These are phyloP conservation scores for Spathaspora sp. DNA, from an alignment of 805 yeast species.

Conservation along the genomic window DNA sequence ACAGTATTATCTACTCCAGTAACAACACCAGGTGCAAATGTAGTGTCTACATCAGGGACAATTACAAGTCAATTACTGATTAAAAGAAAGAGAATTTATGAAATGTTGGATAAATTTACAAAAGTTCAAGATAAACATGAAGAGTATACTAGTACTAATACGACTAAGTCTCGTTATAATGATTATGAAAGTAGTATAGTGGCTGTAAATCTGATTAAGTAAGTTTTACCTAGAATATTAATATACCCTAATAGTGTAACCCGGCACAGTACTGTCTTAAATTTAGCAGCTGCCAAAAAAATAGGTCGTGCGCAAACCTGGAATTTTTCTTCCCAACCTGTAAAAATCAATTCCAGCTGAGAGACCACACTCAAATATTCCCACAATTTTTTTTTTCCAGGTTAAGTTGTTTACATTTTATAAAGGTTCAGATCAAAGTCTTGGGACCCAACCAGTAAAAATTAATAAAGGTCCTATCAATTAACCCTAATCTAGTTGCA, in stretches of 20 bases:
- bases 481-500: too few species aligned
- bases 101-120: conserved; percentile 38
- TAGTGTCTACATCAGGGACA: conserved; percentile 5
- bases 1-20: conserved; percentile 20
- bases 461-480: background rate
- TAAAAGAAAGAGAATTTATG: conserved; percentile 35
- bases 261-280: too few species aligned
- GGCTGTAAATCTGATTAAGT: background rate
- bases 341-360: too few species aligned
- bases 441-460: background rate
- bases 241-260: too few species aligned
- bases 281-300: too few species aligned
- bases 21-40: conserved; percentile 4
- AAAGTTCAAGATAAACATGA: conserved; percentile 34
- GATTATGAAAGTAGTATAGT: conserved; percentile 2
- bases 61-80: conserved; percentile 26
- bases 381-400: background rate
- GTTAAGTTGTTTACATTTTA: background rate
- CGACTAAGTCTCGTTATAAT: background rate
- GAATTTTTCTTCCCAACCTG: too few species aligned
- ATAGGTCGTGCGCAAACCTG: too few species aligned
- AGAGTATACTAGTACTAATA: conserved; percentile 1
- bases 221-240: too few species aligned
- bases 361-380: too few species aligned
- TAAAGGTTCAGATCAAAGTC: background rate